These are phyloP conservation scores for Linum tenue DNA, from an alignment of 345 rosid species.

Conservation along the genomic window DNA sequence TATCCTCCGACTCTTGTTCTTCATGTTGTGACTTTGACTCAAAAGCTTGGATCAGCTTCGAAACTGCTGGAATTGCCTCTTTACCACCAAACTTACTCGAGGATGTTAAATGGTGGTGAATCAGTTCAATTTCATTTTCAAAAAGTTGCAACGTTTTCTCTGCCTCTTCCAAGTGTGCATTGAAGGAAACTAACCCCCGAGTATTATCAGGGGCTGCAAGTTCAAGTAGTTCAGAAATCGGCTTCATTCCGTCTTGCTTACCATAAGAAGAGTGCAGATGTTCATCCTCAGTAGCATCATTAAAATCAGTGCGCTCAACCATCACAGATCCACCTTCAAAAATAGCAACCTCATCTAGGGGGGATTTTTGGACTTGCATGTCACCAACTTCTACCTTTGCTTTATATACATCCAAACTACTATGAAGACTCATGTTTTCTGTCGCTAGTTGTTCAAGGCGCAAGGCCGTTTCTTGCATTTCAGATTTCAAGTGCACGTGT, in stretches of 20 bases:
- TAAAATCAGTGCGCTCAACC: slow-evolving; percentile 15
- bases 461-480: slow-evolving; percentile 31
- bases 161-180: slow-evolving; percentile 43
- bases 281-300: slow-evolving; percentile 21
- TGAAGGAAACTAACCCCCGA: slow-evolving; percentile 34
- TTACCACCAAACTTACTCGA: slow-evolving; percentile 32
- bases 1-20: slow-evolving; percentile 41
- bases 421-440: slow-evolving; percentile 39
- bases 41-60: slow-evolving; percentile 71
- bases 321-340: slow-evolving; percentile 20
- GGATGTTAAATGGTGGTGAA: slow-evolving; percentile 24
- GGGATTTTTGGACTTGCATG: slow-evolving; percentile 18
- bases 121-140: slow-evolving; percentile 44
- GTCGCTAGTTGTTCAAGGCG: slow-evolving; percentile 39
- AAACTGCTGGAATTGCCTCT: slow-evolving; percentile 40
- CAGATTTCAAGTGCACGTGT: slow-evolving; percentile 29
- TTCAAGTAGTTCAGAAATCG: slow-evolving; percentile 12
- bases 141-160: slow-evolving; percentile 43
- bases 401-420: slow-evolving; percentile 31
- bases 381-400: slow-evolving; percentile 32
- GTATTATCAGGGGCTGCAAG: slow-evolving; percentile 31
- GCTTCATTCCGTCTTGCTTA: slow-evolving; percentile 22
- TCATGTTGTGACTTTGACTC: slow-evolving; percentile 56
- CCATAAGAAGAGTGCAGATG: slow-evolving; percentile 13
- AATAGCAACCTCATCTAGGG: slow-evolving; percentile 19